Conservation (phyloP, 202 grass and related monocot species). For the Carex sylvatica region DNA sequence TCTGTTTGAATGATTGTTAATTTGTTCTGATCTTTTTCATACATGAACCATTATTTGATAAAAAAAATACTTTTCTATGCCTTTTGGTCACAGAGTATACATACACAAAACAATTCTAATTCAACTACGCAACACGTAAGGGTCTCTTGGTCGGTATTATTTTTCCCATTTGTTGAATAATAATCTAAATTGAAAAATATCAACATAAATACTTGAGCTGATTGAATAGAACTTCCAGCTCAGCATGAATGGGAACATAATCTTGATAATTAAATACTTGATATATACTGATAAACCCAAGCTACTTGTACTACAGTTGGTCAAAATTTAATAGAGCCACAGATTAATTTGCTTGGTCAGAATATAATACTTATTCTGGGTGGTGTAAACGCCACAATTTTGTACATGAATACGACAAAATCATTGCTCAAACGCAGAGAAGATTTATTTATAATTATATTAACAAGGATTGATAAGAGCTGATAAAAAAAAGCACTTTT, state of each 20-base stretch:
- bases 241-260: neutral
- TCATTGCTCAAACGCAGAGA: neutral
- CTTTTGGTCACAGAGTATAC: neutral
- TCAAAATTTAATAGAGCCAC: neutral
- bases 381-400: neutral
- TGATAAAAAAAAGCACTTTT: too few relatives aligned
- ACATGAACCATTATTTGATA: neutral
- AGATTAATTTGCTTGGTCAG: neutral
- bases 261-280: neutral
- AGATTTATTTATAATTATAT: neutral
- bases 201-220: neutral
- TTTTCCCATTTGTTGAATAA: neutral
- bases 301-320: neutral
- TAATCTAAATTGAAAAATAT: neutral
- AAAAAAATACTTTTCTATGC: neutral
- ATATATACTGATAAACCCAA: neutral
- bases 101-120: neutral
- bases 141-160: neutral
- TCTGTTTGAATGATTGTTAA: neutral
- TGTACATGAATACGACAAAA: neutral
- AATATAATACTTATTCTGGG: too few relatives aligned
- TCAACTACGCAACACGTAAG: neutral
- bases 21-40: neutral
- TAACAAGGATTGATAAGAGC: too few relatives aligned
- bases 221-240: neutral